Base-by-base conservation (phyloP, 1,284 basidiomycete genomes). In the Cutaneotrichosporon arboriforme region DNA sequence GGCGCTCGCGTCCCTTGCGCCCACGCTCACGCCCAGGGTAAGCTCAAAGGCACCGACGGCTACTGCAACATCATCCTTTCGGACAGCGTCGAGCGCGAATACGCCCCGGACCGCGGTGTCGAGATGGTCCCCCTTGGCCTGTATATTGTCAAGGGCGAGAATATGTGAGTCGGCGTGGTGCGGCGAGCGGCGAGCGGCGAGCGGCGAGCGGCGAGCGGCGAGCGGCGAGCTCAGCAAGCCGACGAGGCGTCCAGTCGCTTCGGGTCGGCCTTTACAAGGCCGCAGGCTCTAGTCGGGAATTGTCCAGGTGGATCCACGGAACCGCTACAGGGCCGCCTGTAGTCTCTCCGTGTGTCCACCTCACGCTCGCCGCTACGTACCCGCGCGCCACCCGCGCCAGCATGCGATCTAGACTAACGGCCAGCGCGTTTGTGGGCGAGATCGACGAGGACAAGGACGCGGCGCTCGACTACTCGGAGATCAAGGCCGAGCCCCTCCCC, bases 91-190 rank as follows among this genome's bases (percentile, higher is more conserved):
- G 92, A 97, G 72, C 83, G 92, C 62, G 85, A 94, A 34, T 96
- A 88, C 73, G 88, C 87, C 66, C 75, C 81, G 52, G 93, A 98
- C 15, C 87, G 88, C 67, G 88, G 88, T 20, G 91, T 97, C 31
- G 90, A 97, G 75, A 91, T 97, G 78, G 85, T 94, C 12, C 87
- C 90, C 0, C 78, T 98, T n/a, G 94, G 94, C 1, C 78, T 98
- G 44, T 98, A 98, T 75, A 84, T 99, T 62, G 88, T 98, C 66
- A 90, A 97, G 68, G 94, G 94, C 2, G 94, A 98, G 70, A 93
- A 94, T 80, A 92, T 96, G 94, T 97, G 58, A 67, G 80, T 51
- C 1, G 17, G 43, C 34, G 41, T 4, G 22, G 26, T 31, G 22
- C 14, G 14, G n/a, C n/a, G n/a, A n/a, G n/a, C n/a, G n/a, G n/a